Evolutionary conservation across 2,329 filamentous ascomycete genomes (phyloP).

Genomic region (Bipolaris zeicola): DNA sequence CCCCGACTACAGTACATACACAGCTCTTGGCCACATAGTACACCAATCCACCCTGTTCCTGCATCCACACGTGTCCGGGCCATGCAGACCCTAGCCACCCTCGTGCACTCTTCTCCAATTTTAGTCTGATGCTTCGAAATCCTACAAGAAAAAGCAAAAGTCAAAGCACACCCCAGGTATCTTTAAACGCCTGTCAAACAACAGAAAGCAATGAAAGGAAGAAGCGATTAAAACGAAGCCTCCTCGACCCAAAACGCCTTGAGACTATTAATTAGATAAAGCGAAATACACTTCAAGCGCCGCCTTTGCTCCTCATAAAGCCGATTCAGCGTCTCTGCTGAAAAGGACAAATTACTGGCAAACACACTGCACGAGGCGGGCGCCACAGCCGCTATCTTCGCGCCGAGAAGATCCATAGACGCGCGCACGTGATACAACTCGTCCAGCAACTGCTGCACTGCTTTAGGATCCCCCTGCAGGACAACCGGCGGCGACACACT

Average conservation of each 20-base stretch:
- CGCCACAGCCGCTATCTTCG: neutral
- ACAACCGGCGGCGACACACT: neutral
- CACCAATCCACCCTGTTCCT: no score
- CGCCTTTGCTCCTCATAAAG: neutral
- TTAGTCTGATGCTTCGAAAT: no score
- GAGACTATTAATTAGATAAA: neutral
- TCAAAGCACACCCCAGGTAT: neutral
- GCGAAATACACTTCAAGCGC: neutral
- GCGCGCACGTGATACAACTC: neutral
- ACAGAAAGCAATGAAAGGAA: neutral
- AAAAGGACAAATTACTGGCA: neutral
- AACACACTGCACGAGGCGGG: neutral
- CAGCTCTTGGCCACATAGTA: no score
- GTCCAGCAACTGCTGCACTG: neutral
- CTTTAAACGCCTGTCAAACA: neutral
- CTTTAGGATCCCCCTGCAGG: neutral
- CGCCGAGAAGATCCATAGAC: neutral
- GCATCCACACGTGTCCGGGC: no score
- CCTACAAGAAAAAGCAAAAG: neutral
- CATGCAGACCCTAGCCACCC: no score
- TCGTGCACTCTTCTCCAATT: no score
- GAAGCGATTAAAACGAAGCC: neutral
- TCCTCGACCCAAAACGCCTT: conserved; percentile 2
- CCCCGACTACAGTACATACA: no score
- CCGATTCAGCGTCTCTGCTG: neutral